These are phyloP conservation scores for Hanseniaspora clermontiae DNA, from an alignment of 805 yeast genomes.

Conservation along the genomic window DNA sequence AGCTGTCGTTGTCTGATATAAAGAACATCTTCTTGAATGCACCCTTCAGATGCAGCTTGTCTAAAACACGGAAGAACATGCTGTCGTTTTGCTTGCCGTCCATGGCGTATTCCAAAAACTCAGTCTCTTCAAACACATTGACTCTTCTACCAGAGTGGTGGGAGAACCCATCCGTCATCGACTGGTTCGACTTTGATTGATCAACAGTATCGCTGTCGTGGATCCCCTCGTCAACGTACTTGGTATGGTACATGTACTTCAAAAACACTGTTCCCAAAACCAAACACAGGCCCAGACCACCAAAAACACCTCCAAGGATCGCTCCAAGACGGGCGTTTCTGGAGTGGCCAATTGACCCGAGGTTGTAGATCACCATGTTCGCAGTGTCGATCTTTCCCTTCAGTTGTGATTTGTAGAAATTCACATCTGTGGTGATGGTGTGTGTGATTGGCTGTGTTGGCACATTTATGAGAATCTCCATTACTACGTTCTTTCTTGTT, in stretches of 20 bases:
- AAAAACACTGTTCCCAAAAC: background rate
- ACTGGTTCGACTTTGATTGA: background rate
- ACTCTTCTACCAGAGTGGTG: constrained; percentile 13
- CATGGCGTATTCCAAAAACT: constrained; percentile 4
- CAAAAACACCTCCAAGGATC: constrained; percentile 11
- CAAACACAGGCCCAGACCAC: background rate
- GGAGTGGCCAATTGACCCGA: background rate
- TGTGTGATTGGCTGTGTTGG: background rate
- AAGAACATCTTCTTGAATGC: background rate
- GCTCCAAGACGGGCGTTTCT: constrained; percentile 4
- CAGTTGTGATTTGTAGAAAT: background rate
- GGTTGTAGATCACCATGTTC: background rate
- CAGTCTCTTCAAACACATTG: constrained; percentile 12
- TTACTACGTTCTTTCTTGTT: background rate
- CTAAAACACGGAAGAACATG: background rate
- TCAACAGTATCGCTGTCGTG: background rate
- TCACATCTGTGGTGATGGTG: constrained; percentile 6
- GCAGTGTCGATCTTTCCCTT: background rate
- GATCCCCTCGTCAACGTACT: background rate
- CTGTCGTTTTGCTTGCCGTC: background rate
- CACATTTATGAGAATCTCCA: constrained; percentile 8
- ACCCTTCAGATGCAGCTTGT: background rate
- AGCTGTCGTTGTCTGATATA: background rate
- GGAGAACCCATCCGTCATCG: constrained; percentile 9
- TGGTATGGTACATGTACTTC: background rate